Evolutionary conservation across 352 stramenopile species (phyloP).

Genomic region (Phytophthora sp.): DNA sequence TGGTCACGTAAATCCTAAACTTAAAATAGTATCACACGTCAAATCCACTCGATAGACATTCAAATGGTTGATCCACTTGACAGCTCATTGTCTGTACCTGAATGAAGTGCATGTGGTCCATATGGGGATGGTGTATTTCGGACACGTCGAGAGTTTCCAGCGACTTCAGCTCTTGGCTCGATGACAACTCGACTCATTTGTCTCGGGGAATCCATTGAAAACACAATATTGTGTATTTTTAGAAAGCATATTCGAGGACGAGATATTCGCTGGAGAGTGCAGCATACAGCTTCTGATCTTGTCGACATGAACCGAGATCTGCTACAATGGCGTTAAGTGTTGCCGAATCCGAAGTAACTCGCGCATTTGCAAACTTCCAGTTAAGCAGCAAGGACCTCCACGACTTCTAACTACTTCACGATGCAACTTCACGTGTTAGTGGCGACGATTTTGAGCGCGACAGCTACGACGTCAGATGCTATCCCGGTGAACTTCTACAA

Average conservation of each 20-base stretch:
- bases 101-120: slow-evolving; percentile 4
- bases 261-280: slow-evolving; percentile 18
- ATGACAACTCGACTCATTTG: neutral
- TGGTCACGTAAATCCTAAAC: no score
- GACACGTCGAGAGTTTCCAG: slow-evolving; percentile 10
- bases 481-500: slow-evolving; percentile 71
- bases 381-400: neutral
- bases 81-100: no score
- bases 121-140: slow-evolving; percentile 16
- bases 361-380: slow-evolving; percentile 23
- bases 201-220: slow-evolving; percentile 10
- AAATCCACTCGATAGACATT: no score
- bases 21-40: no score
- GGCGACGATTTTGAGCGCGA: slow-evolving; percentile 4
- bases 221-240: slow-evolving; percentile 14
- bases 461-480: slow-evolving; percentile 15
- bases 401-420: neutral
- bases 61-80: no score
- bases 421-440: slow-evolving; percentile 24
- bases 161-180: neutral
- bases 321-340: neutral
- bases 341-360: neutral
- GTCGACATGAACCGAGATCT: slow-evolving; percentile 17
- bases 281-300: slow-evolving; percentile 16
- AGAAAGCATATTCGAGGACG: slow-evolving; percentile 29